Evolutionary conservation across 2,329 filamentous ascomycete genomes (phyloP), one percentile per base, ranked within the genome.

Genomic region (Trichophyton mentagrophytes): DNA sequence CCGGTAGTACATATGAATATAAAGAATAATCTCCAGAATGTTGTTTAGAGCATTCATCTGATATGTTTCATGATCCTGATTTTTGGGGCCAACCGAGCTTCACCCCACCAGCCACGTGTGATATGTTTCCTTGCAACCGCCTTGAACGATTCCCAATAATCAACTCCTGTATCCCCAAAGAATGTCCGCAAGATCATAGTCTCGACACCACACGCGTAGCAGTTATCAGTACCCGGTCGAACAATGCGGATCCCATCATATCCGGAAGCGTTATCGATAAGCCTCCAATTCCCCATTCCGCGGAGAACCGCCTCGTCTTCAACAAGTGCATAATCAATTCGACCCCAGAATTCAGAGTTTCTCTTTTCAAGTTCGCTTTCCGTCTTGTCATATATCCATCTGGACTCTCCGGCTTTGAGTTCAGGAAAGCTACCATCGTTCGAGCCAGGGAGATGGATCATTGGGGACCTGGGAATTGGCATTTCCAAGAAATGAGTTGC

Each of bases 311-410:
- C 65, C n/a, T 70, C 68, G 7, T 69, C 64, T 69, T 85, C 83
- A 0, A 80, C 74, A 25, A 85, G 70, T 1, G 79, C 78, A 64
- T 83, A 85, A 65, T 85, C 80, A 62, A 85, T 83, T 4, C 73
- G 69, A 1, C 74, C 69, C 83, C 83, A 86, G 68, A 85, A 86
- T 2, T 67, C 62, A 0, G 77, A 75, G 20, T 79, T 74, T 1
- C 78, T 72, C 38, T 83, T 76, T 1, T 67, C 64, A 1, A 70
- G 65, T 30, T 78, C 72, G 55, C 82, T 74, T 65, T 82, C 82
- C 0, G 82, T 82, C 67, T 85, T 86, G 68, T 85, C 82, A 68
- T 85, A 85, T 1, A 71, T 66, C 81, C 82, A 85, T 3, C 66
- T 56, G 22, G 68, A 67, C 5, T 46, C 57, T n/a, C 65, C 67